phyloP scores from a whole-genome alignment of 2,329 filamentous ascomycete genomes.

The Orbilia oligospora region DNA sequence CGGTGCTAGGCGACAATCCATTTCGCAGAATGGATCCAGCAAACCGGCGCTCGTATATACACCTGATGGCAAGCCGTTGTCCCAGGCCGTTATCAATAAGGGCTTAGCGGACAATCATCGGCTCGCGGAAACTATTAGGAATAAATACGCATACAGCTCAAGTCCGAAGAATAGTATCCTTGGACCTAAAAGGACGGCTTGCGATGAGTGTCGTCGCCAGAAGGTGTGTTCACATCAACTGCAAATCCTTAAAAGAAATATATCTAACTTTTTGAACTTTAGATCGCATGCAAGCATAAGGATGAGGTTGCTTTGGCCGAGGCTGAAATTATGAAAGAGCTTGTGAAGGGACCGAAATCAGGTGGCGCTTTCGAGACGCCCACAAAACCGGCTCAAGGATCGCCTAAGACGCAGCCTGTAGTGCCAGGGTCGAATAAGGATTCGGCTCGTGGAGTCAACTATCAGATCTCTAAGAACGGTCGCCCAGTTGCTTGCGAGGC shows the following conservation, averaged over 20 bases:
- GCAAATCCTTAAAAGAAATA: no score
- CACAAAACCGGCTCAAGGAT: conserved; percentile 39
- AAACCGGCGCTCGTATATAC: conserved; percentile 50
- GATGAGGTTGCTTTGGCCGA: conserved; percentile 56
- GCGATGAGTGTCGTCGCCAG: conserved; percentile 60
- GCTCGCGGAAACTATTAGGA: conserved; percentile 49
- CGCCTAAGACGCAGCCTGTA: conserved; percentile 33
- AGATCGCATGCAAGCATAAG: conserved; percentile 61
- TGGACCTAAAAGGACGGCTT: conserved; percentile 59
- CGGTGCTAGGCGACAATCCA: conserved; percentile 39
- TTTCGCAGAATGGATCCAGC: conserved; percentile 38
- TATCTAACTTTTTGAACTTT: not conserved
- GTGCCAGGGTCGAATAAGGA: conserved; percentile 42
- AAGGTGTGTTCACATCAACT: conserved; percentile 30
- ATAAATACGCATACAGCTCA: conserved; percentile 53
- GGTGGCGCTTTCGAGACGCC: conserved; percentile 36
- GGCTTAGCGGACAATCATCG: conserved; percentile 51
- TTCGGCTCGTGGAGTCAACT: conserved; percentile 44
- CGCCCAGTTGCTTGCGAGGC: conserved; percentile 58
- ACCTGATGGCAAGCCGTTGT: conserved; percentile 53
- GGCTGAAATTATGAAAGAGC: conserved; percentile 58
- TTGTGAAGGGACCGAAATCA: conserved; percentile 30
- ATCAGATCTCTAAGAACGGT: conserved; percentile 60
- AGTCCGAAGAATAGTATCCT: conserved; percentile 59
- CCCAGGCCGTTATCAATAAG: conserved; percentile 59